A percentile compares a stretch with the other conserved stretches of the same genome.
Conservation (phyloP, 257 asterid genomes). For the Jacaranda mimosifolia region DNA sequence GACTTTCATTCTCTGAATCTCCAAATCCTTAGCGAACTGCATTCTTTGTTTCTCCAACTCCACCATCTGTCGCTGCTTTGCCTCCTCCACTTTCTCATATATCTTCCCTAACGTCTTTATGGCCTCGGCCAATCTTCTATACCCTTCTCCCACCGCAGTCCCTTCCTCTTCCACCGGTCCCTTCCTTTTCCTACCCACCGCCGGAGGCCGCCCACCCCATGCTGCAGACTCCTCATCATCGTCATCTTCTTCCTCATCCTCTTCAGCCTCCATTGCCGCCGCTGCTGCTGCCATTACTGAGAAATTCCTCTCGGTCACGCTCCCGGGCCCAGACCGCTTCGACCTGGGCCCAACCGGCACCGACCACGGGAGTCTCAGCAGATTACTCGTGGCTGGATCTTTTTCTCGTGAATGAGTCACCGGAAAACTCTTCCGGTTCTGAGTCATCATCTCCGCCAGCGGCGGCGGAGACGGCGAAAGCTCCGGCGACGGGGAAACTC, state of each 20-base stretch:
- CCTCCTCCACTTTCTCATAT: constrained; percentile 83
- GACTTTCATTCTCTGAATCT: constrained; percentile 84
- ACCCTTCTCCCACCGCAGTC: constrained; percentile 50
- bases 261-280: constrained; percentile 66
- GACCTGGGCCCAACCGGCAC: constrained; percentile 91
- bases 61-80: constrained; percentile 85
- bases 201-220: constrained; percentile 35
- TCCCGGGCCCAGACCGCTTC: constrained; percentile 61
- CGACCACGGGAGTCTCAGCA: constrained; percentile 50
- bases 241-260: constrained; percentile 43
- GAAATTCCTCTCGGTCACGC: constrained; percentile 65
- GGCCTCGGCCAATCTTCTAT: constrained; percentile 67
- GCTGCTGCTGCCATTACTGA: constrained; percentile 79
- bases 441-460: constrained; percentile 19
- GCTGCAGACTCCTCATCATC: constrained; percentile 49
- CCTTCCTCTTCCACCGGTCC: constrained; percentile 43
- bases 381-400: constrained; percentile 39
- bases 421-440: constrained; percentile 43
- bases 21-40: constrained; percentile 88
- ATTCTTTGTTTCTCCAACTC: constrained; percentile 92
- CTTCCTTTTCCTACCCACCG: constrained; percentile 46
- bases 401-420: constrained; percentile 12
- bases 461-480: constrained; percentile 53
- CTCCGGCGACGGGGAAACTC: constrained; percentile 48
- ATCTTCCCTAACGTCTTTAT: constrained; percentile 65